Conservation (phyloP, 202 grass and related monocot genomes). For the Elaeis oleifera region DNA sequence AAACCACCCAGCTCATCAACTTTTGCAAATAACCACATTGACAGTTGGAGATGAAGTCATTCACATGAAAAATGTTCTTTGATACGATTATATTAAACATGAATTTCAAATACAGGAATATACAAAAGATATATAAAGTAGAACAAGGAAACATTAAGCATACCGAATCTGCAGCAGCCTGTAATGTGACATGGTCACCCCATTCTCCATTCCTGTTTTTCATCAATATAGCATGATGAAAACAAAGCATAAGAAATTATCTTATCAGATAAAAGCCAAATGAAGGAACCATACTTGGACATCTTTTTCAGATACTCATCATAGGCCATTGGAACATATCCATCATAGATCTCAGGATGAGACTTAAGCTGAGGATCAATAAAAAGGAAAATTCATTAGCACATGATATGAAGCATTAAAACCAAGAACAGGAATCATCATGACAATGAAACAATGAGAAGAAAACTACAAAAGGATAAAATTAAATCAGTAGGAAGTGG, state of each 20-base stretch:
- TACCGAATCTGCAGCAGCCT: slow-evolving; percentile 93
- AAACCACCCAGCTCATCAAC: no score
- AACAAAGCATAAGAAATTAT: slow-evolving; percentile 3
- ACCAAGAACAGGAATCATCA: background rate
- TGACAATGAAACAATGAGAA: background rate
- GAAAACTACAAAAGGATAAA: background rate
- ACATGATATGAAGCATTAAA: background rate
- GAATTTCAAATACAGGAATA: background rate
- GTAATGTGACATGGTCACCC: slow-evolving; percentile 93
- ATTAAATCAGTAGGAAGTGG: background rate
- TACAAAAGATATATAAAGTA: background rate
- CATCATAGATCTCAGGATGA: slow-evolving; percentile 63
- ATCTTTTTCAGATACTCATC: slow-evolving; percentile 82
- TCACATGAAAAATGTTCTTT: no score
- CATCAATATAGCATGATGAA: background rate
- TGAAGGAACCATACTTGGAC: slow-evolving; percentile 47
- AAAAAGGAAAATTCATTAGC: slow-evolving; percentile 10
- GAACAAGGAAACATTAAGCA: slow-evolving; percentile 10
- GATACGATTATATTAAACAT: background rate
- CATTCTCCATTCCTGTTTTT: slow-evolving; percentile 67
- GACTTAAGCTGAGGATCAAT: slow-evolving; percentile 50
- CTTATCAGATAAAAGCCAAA: slow-evolving; percentile 8
- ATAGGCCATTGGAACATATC: slow-evolving; percentile 94
- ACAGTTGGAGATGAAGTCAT: no score
- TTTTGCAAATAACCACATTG: no score